These are phyloP conservation scores for Dryas alaskensis DNA, from an alignment of 306 rosid genomes.

Conservation along the genomic window DNA sequence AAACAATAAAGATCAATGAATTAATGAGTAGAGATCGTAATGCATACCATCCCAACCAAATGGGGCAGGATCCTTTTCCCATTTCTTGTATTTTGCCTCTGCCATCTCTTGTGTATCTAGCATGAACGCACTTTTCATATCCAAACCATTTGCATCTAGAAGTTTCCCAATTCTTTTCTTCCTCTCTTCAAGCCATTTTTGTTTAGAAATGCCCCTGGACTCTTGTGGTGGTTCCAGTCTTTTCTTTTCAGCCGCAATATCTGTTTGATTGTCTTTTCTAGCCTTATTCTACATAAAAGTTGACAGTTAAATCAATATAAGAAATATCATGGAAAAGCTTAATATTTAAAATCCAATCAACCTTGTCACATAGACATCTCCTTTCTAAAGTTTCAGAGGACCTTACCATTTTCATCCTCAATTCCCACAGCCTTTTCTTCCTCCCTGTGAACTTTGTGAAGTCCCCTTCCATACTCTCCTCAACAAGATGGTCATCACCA, in stretches of 20 bases:
- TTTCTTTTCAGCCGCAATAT: conserved; percentile 87
- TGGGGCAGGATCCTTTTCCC: conserved; percentile 99
- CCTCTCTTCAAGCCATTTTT: conserved; percentile 95
- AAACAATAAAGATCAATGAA: neutral
- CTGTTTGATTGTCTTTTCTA: conserved; percentile 80
- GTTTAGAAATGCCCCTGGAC: conserved; percentile 92
- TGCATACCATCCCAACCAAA: conserved; percentile 90
- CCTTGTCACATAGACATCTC: neutral
- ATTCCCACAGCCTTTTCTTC: conserved; percentile 78
- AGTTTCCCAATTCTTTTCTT: conserved; percentile 90
- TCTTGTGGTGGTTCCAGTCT: conserved; percentile 90
- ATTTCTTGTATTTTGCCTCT: conserved; percentile 81
- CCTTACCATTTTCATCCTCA: conserved; percentile 83
- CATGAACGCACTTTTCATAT: conserved; percentile 80
- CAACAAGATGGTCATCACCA: conserved; percentile 20
- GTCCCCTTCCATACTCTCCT: conserved; percentile 28
- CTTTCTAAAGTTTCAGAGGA: conserved; percentile 1
- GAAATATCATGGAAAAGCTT: neutral
- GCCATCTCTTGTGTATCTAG: conserved; percentile 94
- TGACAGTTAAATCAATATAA: conserved; percentile 1
- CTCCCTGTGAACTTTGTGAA: conserved; percentile 41
- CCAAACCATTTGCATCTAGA: conserved; percentile 92
- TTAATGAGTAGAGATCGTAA: conserved; percentile 7
- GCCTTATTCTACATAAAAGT: conserved; percentile 62
- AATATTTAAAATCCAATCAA: conserved; percentile 9